Conservation (phyloP, 2,329 filamentous ascomycete genomes). For the Harringtonia aguacate region DNA sequence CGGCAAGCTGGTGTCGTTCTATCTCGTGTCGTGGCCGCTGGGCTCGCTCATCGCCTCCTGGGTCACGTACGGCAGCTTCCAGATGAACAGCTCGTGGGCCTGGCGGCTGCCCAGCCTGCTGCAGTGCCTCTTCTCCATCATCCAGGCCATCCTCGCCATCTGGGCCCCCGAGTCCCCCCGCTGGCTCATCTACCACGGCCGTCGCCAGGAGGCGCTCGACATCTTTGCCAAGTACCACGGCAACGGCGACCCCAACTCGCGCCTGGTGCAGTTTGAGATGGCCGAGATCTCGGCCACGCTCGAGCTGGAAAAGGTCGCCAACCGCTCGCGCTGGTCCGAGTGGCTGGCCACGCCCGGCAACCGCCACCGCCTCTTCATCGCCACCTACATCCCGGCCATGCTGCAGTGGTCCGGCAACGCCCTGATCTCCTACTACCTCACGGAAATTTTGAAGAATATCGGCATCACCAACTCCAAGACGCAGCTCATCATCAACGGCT, state of each 20-base stretch:
- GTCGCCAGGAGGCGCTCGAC: slow-evolving; percentile 6
- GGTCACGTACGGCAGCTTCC: slow-evolving; percentile 54
- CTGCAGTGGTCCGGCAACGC: slow-evolving; percentile 13
- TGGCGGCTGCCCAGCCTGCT: slow-evolving; percentile 19
- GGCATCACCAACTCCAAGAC: slow-evolving; percentile 3
- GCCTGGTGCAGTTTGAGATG: slow-evolving; percentile 10
- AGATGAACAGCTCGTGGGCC: slow-evolving; percentile 13
- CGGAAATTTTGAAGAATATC: slow-evolving; percentile 3
- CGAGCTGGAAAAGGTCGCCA: slow-evolving; percentile 8
- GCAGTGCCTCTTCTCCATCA: not conserved
- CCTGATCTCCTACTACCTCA: slow-evolving; percentile 10
- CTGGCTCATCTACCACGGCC: slow-evolving; percentile 16
- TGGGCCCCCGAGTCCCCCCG: slow-evolving; percentile 17
- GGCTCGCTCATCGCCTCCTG: slow-evolving; percentile 63
- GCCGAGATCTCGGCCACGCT: slow-evolving; percentile 11
- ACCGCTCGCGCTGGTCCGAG: slow-evolving; percentile 5
- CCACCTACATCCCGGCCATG: slow-evolving; percentile 8
- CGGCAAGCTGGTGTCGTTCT: slow-evolving; percentile 62
- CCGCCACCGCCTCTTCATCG: slow-evolving; percentile 12
- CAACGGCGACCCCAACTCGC: slow-evolving; percentile 8
- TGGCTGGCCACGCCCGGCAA: slow-evolving; percentile 9
- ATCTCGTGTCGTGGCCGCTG: slow-evolving; percentile 76
- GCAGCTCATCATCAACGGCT: slow-evolving; percentile 6
- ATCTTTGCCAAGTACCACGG: slow-evolving; percentile 11
- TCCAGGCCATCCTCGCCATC: slow-evolving; percentile 11